Evolutionary conservation across 2,329 filamentous ascomycete species (phyloP), one percentile per base, ranked within the genome.

Genomic region (Botrytis galanthina): DNA sequence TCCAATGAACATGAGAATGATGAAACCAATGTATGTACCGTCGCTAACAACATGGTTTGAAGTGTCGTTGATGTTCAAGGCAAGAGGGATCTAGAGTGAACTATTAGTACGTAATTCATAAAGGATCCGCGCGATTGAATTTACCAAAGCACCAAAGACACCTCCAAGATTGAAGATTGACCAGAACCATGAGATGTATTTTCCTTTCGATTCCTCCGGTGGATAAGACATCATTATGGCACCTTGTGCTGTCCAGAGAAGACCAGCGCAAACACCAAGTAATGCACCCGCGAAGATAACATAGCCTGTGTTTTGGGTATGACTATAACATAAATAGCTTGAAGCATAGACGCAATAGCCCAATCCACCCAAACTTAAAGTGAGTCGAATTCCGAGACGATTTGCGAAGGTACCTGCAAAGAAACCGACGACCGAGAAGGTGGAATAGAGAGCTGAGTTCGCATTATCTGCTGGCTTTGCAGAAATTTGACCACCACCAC

Each of bases 171-270:
- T 97, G 87, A 97, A 97, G 79, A 97, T 96, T 82, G 94, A 90
- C 94, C 94, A 97, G 84, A 97, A 97, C 84, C 90, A 91, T 73
- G 92, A 92, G 81, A 97, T 96, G 81, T 93, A 97, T 74, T 91
- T 90, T 61, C 94, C 94, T 86, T 97, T 97, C 76, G 89, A 88
- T 51, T 89, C 82, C 83, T 97, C 94, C 18, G 88, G 85, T 2
- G 94, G 93, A 82, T 97, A 97, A 69, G 92, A 89, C 90, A 97
- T 95, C 91, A 95, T 94, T 79, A 94, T 93, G 75, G 91, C 89
- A 74, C 93, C 92, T 83, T 95, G 92, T 1, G 91, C 93, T 29
- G 90, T 91, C 93, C 93, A 95, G 54, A 95, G 86, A 57, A 95
- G 85, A 79, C 91, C 92, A 63, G 93, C 93, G 80, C 92, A 94